phyloP scores from a whole-genome alignment of 1,284 basidiomycete genomes.

The Sutorius eximius region DNA sequence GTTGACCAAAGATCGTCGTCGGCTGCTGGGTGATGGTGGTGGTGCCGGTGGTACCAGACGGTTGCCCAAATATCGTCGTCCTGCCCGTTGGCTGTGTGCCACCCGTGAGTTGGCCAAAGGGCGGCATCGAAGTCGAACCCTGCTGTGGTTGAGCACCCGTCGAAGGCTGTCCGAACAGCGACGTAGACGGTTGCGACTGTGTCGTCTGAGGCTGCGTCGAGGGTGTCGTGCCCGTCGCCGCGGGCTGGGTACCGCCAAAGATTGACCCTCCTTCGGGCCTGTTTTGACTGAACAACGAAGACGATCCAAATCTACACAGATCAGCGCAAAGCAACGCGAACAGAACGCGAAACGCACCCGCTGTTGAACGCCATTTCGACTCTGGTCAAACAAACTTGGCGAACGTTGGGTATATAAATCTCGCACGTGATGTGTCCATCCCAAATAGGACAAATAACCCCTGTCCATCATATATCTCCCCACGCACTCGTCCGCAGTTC shows the following conservation, averaged over 20 bases:
- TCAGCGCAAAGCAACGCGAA: slow-evolving; percentile 10
- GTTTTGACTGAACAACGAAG: slow-evolving; percentile 38
- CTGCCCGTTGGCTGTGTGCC: slow-evolving; percentile 34
- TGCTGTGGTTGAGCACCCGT: slow-evolving; percentile 20
- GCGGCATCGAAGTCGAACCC: slow-evolving; percentile 4
- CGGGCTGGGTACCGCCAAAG: slow-evolving; percentile 35
- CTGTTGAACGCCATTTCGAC: slow-evolving; percentile 21
- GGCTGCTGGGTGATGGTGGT: slow-evolving; percentile 10
- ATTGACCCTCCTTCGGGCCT: slow-evolving; percentile 30
- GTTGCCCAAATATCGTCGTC: slow-evolving; percentile 26
- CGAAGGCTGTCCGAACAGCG: slow-evolving; percentile 37
- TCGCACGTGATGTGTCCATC: slow-evolving; percentile 14
- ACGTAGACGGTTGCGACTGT: slow-evolving; percentile 30
- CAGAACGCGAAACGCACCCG: slow-evolving; percentile 16
- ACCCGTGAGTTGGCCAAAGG: slow-evolving; percentile 16
- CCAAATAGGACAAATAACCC: slow-evolving; percentile 13
- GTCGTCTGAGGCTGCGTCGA: slow-evolving; percentile 33
- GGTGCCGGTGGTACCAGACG: slow-evolving; percentile 9
- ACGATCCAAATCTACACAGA: slow-evolving; percentile 19
- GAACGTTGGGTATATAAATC: background rate
- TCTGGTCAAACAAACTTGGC: background rate
- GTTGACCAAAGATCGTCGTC: slow-evolving; percentile 34
- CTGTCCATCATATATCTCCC: background rate
- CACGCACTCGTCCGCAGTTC: background rate
- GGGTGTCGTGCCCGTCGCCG: slow-evolving; percentile 20